Evolutionary conservation across 2,329 filamentous ascomycete species (phyloP), one percentile per base, ranked within the genome.

Genomic region (Amauroascus verrucosus): DNA sequence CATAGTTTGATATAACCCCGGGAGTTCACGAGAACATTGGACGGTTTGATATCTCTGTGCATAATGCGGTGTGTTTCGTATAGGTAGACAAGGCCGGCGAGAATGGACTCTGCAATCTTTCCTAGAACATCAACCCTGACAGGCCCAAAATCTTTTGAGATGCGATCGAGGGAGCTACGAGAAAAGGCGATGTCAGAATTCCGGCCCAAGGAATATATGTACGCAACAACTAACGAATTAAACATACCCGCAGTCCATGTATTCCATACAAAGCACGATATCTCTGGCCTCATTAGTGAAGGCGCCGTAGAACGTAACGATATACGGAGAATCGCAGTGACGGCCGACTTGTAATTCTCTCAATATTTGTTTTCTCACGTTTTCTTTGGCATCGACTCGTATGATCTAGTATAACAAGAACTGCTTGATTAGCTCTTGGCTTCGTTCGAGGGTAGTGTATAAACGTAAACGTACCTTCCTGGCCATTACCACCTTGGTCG

Each of bases 221-320:
- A n/a, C n/a, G n/a, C 41, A 35, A 50, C 53, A 43, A 55, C 48
- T 43, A 54, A 50, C 16, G n/a, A 37, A 16, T 8, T 41, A n/a
- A 26, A 75, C 87, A 71, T 79, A 97, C 93, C 93, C 93, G 67
- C 91, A 88, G 71, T 98, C 93, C 88, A 95, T 95, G 68, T 98
- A 97, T 70, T 98, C 93, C 93, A 98, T 98, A 70, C 93, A 98
- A 84, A 98, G 91, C 62, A 97, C 94, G 55, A 98, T 94, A 73
- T 98, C 93, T 66, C 94, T 91, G 57, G 89, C 89, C 65, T 94
- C 87, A 67, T 95, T 97, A 65, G 97, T 80, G 67, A 97, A 98
- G 35, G 93, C 93, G 56, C 93, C 93, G 65, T 97, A 97, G 71
- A 96, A 98, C 52, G 86, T 95, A 56, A 98, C 93, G 64, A 98